A percentile compares a stretch with the other conserved stretches of the same genome.
Conservation (phyloP, 2,329 filamentous ascomycete genomes). For the Colletotrichum liriopes region DNA sequence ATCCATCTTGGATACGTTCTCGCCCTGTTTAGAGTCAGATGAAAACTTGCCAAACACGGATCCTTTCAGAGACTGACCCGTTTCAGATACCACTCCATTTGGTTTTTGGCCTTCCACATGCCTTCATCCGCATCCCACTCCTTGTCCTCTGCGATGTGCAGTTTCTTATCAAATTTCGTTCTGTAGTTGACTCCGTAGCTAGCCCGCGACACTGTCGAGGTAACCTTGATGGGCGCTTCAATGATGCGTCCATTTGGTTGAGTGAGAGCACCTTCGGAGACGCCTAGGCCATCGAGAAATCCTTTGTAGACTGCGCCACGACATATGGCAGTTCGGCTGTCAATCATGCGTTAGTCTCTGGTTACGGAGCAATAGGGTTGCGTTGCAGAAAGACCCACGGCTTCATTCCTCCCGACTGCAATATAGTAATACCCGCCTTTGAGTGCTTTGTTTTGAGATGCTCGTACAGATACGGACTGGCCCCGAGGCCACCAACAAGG, state of each 20-base stretch:
- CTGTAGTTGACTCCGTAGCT: background rate
- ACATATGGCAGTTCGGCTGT: slow-evolving; percentile 54
- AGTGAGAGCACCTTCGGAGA: no score
- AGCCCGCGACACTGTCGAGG: background rate
- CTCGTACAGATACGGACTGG: slow-evolving; percentile 49
- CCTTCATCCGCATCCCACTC: background rate
- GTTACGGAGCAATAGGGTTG: background rate
- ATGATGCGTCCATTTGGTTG: background rate
- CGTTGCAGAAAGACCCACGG: slow-evolving; percentile 51
- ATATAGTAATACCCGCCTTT: slow-evolving; percentile 42
- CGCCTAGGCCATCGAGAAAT: background rate
- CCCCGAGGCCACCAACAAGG: slow-evolving; percentile 57
- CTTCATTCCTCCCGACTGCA: slow-evolving; percentile 49
- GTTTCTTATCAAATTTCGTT: background rate
- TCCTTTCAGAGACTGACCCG: background rate
- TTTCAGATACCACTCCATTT: background rate
- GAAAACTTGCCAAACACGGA: background rate
- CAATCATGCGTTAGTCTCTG: background rate
- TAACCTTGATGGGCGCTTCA: background rate
- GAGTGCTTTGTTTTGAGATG: slow-evolving; percentile 31
- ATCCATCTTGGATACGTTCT: background rate
- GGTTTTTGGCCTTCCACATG: background rate
- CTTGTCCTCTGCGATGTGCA: background rate
- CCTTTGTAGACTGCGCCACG: slow-evolving; percentile 51
- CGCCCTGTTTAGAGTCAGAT: background rate